Evolutionary conservation across 345 rosid genomes (phyloP).

Genomic region (Capsella bursapastoris): DNA sequence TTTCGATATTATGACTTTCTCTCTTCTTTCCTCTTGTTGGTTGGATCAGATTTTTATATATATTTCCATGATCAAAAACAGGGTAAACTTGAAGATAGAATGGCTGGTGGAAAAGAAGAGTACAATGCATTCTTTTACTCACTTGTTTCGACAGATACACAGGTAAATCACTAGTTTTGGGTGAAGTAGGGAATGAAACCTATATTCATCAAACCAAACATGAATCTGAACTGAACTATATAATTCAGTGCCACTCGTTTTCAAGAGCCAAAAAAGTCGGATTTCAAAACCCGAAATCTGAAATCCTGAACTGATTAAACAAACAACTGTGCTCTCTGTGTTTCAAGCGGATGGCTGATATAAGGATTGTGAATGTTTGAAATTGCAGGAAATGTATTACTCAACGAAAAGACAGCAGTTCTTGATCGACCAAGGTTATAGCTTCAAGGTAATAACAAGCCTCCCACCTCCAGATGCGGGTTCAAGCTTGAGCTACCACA

Average conservation of each 20-base stretch:
- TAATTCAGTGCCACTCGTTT: neutral
- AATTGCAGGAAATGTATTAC: slow-evolving; percentile 77
- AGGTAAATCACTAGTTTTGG: slow-evolving; percentile 50
- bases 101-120: slow-evolving; percentile 99
- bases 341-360: neutral
- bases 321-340: neutral
- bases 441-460: slow-evolving; percentile 94
- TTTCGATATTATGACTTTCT: neutral
- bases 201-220: neutral
- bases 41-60: neutral
- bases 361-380: slow-evolving; percentile 2
- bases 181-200: neutral
- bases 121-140: slow-evolving; percentile 98
- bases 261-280: neutral
- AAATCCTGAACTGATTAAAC: neutral
- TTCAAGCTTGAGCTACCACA: slow-evolving; percentile 70
- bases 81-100: slow-evolving; percentile 96
- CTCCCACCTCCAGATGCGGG: slow-evolving; percentile 88
- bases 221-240: neutral
- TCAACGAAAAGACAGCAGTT: slow-evolving; percentile 94
- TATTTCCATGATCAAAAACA: slow-evolving; percentile 39
- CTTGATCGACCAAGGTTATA: slow-evolving; percentile 93
- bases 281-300: neutral
- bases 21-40: neutral
- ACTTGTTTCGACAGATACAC: slow-evolving; percentile 95